A percentile compares a stretch with the other conserved stretches of the same genome.
phyloP scores from a whole-genome alignment of 2,329 filamentous ascomycete species.

The Aschersonia sp. region DNA sequence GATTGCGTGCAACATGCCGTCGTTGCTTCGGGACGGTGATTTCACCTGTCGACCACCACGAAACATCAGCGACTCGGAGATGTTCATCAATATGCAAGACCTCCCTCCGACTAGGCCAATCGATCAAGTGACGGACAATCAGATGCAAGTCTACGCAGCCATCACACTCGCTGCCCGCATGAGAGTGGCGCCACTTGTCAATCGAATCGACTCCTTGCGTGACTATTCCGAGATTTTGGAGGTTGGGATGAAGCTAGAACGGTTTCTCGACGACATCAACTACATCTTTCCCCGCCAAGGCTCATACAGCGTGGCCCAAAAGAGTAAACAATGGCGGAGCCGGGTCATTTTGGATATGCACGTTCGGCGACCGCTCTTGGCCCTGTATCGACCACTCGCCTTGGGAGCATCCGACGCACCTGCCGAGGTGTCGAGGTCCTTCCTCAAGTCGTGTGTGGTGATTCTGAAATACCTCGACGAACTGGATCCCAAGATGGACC shows the following conservation, averaged over 20 bases:
- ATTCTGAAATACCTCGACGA: slow-evolving; percentile 42
- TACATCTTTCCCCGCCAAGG: slow-evolving; percentile 33
- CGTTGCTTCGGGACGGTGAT: slow-evolving; percentile 35
- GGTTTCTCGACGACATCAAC: slow-evolving; percentile 38
- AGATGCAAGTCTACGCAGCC: slow-evolving; percentile 39
- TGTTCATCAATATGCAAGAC: slow-evolving; percentile 31
- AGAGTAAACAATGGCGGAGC: slow-evolving; percentile 36
- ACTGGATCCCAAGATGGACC: slow-evolving; percentile 29
- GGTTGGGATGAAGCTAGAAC: slow-evolving; percentile 36
- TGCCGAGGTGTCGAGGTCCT: slow-evolving; percentile 34
- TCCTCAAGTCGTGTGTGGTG: slow-evolving; percentile 39
- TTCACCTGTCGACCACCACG: slow-evolving; percentile 37
- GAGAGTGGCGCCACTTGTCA: slow-evolving; percentile 33
- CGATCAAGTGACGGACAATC: slow-evolving; percentile 36
- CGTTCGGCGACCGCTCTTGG: slow-evolving; percentile 34
- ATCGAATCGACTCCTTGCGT: slow-evolving; percentile 34
- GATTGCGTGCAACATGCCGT: slow-evolving; percentile 35
- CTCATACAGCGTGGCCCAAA: slow-evolving; percentile 25
- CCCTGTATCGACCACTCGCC: slow-evolving; percentile 40
- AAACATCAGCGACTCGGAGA: slow-evolving; percentile 37
- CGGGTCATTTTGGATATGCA: slow-evolving; percentile 39
- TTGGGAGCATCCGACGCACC: slow-evolving; percentile 35
- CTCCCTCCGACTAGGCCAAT: slow-evolving; percentile 34
- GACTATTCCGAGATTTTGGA: slow-evolving; percentile 39
- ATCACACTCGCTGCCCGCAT: slow-evolving; percentile 34